A percentile compares a stretch with the other conserved stretches of the same genome.
Conservation (phyloP, 441 rosid species). For the Euphorbia schlechtendalii region DNA sequence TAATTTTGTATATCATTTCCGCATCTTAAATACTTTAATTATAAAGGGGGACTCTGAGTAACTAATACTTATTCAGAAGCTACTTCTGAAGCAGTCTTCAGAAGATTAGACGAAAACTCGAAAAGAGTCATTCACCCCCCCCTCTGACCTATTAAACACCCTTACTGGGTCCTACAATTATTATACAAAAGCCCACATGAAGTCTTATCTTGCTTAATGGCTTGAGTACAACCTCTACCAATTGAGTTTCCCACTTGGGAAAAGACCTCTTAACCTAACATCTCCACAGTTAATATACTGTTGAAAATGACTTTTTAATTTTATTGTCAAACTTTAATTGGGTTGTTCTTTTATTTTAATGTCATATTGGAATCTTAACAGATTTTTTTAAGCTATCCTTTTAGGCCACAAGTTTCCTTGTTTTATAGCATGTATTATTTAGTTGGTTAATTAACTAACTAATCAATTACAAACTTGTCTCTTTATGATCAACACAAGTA, state of each 20-base stretch:
- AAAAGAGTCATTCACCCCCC: too few species aligned
- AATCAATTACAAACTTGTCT: not conserved
- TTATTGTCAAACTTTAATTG: not conserved
- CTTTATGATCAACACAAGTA: not conserved
- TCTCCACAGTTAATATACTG: not conserved
- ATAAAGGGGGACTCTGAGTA: too few species aligned
- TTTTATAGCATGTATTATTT: too few species aligned
- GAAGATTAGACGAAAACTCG: too few species aligned
- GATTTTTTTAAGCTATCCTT: constrained; percentile 4
- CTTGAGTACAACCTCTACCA: not conserved
- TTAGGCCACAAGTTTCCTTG: constrained; percentile 7
- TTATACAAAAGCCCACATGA: not conserved
- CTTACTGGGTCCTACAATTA: too few species aligned
- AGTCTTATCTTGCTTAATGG: not conserved
- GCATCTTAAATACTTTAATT: too few species aligned
- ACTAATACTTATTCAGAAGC: too few species aligned
- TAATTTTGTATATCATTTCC: too few species aligned
- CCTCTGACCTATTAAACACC: too few species aligned
- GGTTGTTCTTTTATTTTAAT: not conserved
- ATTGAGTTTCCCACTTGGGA: too few species aligned
- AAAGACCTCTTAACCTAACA: not conserved
- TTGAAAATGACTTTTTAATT: not conserved
- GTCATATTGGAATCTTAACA: not conserved
- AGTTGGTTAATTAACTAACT: not conserved
- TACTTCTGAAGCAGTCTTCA: too few species aligned